Percentiles rank a stretch among this genome's conserved stretches.
phyloP scores from a whole-genome alignment of 2,329 filamentous ascomycete species.

The Pseudogymnoascus verrucosus region DNA sequence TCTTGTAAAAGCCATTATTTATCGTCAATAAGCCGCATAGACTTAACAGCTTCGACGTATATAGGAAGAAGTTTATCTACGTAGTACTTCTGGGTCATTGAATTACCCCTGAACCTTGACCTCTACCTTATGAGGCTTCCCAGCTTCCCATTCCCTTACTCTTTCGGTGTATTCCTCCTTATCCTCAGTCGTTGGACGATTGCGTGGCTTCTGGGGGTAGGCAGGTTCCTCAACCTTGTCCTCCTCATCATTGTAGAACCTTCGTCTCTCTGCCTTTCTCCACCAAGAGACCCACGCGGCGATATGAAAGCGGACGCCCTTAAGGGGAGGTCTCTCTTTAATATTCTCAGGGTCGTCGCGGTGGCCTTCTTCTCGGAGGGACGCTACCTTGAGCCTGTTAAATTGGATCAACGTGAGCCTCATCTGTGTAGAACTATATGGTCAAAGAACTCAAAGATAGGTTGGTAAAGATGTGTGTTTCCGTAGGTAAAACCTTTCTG shows the following conservation, averaged over 20 bases:
- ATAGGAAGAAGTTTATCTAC: slow-evolving; percentile 11
- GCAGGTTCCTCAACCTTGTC: not conserved
- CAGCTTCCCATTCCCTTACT: slow-evolving; percentile 12
- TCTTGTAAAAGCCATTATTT: slow-evolving; percentile 13
- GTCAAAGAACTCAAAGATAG: slow-evolving; percentile 10
- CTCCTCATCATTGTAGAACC: slow-evolving; percentile 16
- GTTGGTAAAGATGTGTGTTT: not conserved
- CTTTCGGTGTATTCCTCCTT: slow-evolving; percentile 9
- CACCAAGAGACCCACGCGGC: slow-evolving; percentile 12
- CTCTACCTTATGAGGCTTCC: slow-evolving; percentile 8
- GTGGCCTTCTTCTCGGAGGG: slow-evolving; percentile 10
- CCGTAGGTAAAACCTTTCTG: slow-evolving; percentile 1
- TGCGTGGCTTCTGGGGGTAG: slow-evolving; percentile 10
- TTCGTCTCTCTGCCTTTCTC: slow-evolving; percentile 12
- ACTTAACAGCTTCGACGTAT: slow-evolving; percentile 10
- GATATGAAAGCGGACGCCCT: slow-evolving; percentile 13
- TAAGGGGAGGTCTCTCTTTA: slow-evolving; percentile 6
- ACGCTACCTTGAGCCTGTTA: slow-evolving; percentile 5
- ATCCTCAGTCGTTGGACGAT: not conserved
- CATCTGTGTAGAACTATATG: slow-evolving; percentile 14
- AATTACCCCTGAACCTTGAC: not conserved
- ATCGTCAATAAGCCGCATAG: slow-evolving; percentile 9
- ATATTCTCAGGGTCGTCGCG: slow-evolving; percentile 14
- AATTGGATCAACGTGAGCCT: slow-evolving; percentile 14
- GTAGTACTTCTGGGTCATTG: slow-evolving; percentile 16